Evolutionary conservation across 352 stramenopile genomes (phyloP).

Genomic region (Globisporangium echinulatum): DNA sequence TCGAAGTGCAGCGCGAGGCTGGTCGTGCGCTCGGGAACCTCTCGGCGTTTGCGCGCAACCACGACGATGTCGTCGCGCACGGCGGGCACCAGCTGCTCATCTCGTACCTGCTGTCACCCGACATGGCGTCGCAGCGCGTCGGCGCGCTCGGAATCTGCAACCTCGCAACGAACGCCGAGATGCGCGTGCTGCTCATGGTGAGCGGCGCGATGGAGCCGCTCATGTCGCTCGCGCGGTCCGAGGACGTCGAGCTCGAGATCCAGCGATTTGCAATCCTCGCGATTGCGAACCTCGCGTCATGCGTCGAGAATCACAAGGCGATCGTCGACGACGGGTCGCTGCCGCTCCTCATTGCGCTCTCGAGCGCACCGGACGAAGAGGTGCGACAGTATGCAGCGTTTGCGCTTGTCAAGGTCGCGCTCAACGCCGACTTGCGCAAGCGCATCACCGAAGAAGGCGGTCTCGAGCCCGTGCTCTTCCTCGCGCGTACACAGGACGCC

Average conservation of each 20-base stretch:
- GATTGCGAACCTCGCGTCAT: slow-evolving; percentile 93
- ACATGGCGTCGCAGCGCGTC: slow-evolving; percentile 91
- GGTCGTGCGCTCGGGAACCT: slow-evolving; percentile 92
- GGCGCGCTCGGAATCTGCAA: slow-evolving; percentile 94
- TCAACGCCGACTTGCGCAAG: slow-evolving; percentile 93
- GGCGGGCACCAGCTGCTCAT: slow-evolving; percentile 93
- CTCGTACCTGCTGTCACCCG: slow-evolving; percentile 92
- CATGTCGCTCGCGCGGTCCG: slow-evolving; percentile 90
- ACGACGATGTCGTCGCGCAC: slow-evolving; percentile 88
- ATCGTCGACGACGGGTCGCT: slow-evolving; percentile 94
- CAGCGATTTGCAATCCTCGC: slow-evolving; percentile 91
- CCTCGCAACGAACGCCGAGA: slow-evolving; percentile 87
- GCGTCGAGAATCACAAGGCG: slow-evolving; percentile 89
- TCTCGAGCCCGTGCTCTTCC: slow-evolving; percentile 94
- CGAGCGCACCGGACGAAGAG: slow-evolving; percentile 90
- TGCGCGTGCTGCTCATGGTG: slow-evolving; percentile 90
- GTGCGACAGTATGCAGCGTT: slow-evolving; percentile 95
- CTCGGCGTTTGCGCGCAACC: slow-evolving; percentile 84
- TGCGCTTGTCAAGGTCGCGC: slow-evolving; percentile 92
- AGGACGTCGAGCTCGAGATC: slow-evolving; percentile 95
- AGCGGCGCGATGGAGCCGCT: slow-evolving; percentile 92
- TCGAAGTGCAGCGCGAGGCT: slow-evolving; percentile 90
- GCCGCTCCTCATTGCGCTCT: slow-evolving; percentile 92
- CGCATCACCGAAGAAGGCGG: slow-evolving; percentile 93
- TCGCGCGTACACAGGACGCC: slow-evolving; percentile 89